Base-by-base conservation (phyloP, 495 filamentous ascomycete species). In the Trichoderma erinaceum region DNA sequence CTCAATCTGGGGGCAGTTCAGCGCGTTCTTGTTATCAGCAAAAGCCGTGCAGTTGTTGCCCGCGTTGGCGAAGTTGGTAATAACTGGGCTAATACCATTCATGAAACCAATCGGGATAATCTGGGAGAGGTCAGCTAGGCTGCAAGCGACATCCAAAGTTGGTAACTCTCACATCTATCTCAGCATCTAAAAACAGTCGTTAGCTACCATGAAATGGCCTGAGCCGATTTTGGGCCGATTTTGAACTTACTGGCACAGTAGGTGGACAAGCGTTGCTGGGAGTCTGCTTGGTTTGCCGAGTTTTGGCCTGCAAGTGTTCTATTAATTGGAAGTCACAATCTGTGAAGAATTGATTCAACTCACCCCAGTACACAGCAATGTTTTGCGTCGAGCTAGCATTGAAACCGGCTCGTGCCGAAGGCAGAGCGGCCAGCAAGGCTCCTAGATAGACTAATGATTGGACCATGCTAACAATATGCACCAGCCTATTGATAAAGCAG, bases 101-200 rank as follows among this genome's bases (percentile, higher is more conserved):
- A 90, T 73, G 71, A 91, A 91, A 3, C 87, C 81, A 29, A 91
- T 71, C 27, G 86, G 83, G 67, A 90, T 84, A 66, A 87, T 82
- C 83, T 87, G 64, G 0, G 69, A 52, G 52, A 27, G 23, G 56
- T 25, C 21, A 32, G 21, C 56, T 63, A 63, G 29, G 56, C 5
- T 46, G 12, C 43, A 11, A 46, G 12, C 12, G 10, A 46, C 2
- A 46, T 46, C 4, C 43, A 1, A 46, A 15, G 3, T 25, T 25
- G 56, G 23, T 16, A 2, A 18, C 16, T 1, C 56, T 13, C 29
- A 63, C 56, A 63, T 32, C 56, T 63, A 63, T 25, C 8, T 32
- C 21, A 23, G 29, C 23, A 21, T 32, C 21, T 32, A 46, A 11
- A 46, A 63, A 13, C 13, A 25, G 1, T 46, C 43, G 43, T 46